Conservation (phyloP, 345 rosid genomes). For the Mangifera indica region DNA sequence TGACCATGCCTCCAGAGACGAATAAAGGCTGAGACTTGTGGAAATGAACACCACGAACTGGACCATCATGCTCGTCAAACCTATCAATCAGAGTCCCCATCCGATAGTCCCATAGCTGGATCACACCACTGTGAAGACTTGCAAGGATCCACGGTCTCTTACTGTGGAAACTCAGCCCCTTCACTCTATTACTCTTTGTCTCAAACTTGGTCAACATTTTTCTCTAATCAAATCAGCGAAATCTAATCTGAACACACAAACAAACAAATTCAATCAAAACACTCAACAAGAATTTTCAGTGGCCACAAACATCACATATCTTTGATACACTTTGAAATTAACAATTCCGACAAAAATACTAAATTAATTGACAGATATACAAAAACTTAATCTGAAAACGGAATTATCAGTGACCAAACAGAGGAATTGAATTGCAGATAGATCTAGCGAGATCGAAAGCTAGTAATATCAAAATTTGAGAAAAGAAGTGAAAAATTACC, state of each 20-base stretch:
- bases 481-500: slow-evolving; percentile 35
- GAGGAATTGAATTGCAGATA: background rate
- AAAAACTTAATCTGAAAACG: background rate
- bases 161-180: slow-evolving; percentile 92
- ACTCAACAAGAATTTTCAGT: slow-evolving; percentile 1
- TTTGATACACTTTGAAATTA: background rate
- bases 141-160: slow-evolving; percentile 99
- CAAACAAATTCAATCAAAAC: background rate
- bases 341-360: background rate
- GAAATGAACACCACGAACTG: slow-evolving; percentile 98
- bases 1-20: slow-evolving; percentile 78
- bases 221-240: slow-evolving; percentile 34
- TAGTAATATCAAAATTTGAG: background rate
- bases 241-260: slow-evolving; percentile 16
- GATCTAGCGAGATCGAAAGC: slow-evolving; percentile 15
- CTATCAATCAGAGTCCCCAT: slow-evolving; percentile 94
- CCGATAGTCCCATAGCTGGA: slow-evolving; percentile 99
- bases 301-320: background rate
- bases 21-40: slow-evolving; percentile 88
- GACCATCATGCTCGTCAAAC: slow-evolving; percentile 98
- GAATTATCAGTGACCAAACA: slow-evolving; percentile 6
- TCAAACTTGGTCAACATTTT: slow-evolving; percentile 94
- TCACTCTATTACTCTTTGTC: slow-evolving; percentile 97
- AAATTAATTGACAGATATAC: slow-evolving; percentile 7
- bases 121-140: slow-evolving; percentile 97